phyloP scores from a whole-genome alignment of 2,329 filamentous ascomycete species.

The Calonectria pteridis region DNA sequence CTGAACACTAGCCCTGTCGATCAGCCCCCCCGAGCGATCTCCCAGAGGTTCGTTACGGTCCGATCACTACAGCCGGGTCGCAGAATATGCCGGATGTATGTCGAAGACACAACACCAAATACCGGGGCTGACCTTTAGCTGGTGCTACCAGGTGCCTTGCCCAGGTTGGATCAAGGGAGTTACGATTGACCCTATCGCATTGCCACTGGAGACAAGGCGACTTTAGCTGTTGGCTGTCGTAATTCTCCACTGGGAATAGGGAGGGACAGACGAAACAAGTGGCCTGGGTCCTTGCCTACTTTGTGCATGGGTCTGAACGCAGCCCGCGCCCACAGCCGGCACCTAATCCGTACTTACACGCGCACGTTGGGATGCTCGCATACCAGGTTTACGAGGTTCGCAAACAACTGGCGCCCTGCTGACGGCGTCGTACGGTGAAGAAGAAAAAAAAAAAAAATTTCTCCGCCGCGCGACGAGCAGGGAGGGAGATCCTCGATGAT shows the following conservation, averaged over 20 bases:
- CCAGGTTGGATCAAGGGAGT: neutral
- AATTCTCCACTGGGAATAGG: slow-evolving; percentile 16
- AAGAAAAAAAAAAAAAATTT: no score
- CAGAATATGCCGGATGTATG: neutral
- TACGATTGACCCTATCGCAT: neutral
- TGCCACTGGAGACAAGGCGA: neutral
- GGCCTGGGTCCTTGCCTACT: slow-evolving; percentile 24
- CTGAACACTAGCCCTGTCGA: slow-evolving; percentile 12
- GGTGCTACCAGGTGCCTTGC: slow-evolving; percentile 28
- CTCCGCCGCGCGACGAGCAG: neutral
- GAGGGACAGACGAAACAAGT: slow-evolving; percentile 18
- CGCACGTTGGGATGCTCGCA: neutral
- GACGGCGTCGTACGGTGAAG: neutral
- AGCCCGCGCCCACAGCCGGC: slow-evolving; percentile 23
- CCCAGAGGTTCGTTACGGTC: slow-evolving; percentile 31
- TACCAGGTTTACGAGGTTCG: neutral
- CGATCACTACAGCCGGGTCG: slow-evolving; percentile 24
- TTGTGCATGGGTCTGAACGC: slow-evolving; percentile 27
- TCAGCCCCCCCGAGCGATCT: slow-evolving; percentile 32
- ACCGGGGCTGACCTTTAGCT: slow-evolving; percentile 20
- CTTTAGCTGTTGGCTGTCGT: neutral
- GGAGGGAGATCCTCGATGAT: neutral
- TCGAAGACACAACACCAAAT: slow-evolving; percentile 30
- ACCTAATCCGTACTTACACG: neutral
- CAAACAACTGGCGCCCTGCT: neutral